Evolutionary conservation across 179 eudicot species (phyloP), one percentile per base, ranked within the genome.

Genomic region (Dionaea muscipula): DNA sequence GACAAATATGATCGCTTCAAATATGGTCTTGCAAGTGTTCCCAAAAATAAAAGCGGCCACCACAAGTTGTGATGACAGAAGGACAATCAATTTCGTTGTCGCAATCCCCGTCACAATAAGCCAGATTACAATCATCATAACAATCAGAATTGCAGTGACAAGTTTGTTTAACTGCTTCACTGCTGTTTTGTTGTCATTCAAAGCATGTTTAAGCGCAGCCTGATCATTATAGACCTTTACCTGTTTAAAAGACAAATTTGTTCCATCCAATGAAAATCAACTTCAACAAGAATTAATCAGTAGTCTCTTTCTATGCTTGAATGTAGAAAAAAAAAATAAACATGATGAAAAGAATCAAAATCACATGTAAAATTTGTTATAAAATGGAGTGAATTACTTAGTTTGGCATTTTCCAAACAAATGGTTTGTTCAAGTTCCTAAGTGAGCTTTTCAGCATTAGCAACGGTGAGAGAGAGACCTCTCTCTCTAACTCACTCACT

Each of bases 121-220:
- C 68, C 64, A 62, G 2, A 65, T 35, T 25, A 71, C 38, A 16
- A 52, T 46, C 20, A 53, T n/a, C 1, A 64, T 17, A 20, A 65
- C 40, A 17, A 53, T 24, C 20, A 60, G 48, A 47, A 82, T 59
- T 41, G 43, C 79, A 0, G 70, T 61, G 24, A 78, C 60, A 38
- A 85, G 70, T 40, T 64, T 78, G 74, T 78, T 72, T 53, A 85
- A 52, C 55, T 85, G 84, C 43, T 80, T 74, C 8, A 85, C 84
- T 26, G 84, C 94, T 43, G 94, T 85, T 60, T 82, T 85, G 59
- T 83, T 82, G 70, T 85, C 94, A 54, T 70, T 80, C 35, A 85
- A 65, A 62, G 90, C 82, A 59, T 85, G 90, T 26, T 74, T 78
- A 20, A 85, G 77, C 41, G 89, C 79, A 65, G 70, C 78, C 28